Evolutionary conservation across 2,329 filamentous ascomycete genomes (phyloP).

Genomic region (Diplodia corticola): DNA sequence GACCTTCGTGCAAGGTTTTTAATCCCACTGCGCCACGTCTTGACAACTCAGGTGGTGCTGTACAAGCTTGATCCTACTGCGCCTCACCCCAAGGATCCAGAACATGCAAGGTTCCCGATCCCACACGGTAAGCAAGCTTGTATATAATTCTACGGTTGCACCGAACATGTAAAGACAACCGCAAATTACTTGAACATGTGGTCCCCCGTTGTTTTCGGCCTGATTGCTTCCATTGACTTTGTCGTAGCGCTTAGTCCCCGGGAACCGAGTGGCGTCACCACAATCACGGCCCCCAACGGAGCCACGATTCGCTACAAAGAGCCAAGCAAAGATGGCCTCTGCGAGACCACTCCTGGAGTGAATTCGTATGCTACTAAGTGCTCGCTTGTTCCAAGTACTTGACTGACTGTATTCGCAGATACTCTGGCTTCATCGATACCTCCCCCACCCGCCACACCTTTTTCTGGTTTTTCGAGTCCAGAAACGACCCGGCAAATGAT

Average conservation of each 20-base stretch:
- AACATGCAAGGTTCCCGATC: too few species aligned
- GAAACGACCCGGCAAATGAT: constrained; percentile 56
- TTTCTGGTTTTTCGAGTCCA: constrained; percentile 65
- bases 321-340: constrained; percentile 49
- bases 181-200: too few species aligned
- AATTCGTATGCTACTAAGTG: constrained; percentile 31
- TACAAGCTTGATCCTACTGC: too few species aligned
- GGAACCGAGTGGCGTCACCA: constrained; percentile 39
- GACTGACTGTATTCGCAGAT: neutral
- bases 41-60: too few species aligned
- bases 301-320: constrained; percentile 48
- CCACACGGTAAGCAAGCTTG: too few species aligned
- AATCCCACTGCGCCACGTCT: too few species aligned
- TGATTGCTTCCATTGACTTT: neutral
- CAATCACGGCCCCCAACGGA: constrained; percentile 42
- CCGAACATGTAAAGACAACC: too few species aligned
- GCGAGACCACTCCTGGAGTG: constrained; percentile 40
- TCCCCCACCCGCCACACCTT: constrained; percentile 48
- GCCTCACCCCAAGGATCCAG: too few species aligned
- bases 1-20: too few species aligned
- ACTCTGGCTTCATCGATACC: constrained; percentile 18
- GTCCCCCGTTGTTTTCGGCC: too few species aligned
- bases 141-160: too few species aligned
- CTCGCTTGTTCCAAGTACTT: neutral
- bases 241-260: constrained; percentile 33